Base-by-base conservation (phyloP, 2,329 filamentous ascomycete genomes). In the Chalaropsis thielavioides region DNA sequence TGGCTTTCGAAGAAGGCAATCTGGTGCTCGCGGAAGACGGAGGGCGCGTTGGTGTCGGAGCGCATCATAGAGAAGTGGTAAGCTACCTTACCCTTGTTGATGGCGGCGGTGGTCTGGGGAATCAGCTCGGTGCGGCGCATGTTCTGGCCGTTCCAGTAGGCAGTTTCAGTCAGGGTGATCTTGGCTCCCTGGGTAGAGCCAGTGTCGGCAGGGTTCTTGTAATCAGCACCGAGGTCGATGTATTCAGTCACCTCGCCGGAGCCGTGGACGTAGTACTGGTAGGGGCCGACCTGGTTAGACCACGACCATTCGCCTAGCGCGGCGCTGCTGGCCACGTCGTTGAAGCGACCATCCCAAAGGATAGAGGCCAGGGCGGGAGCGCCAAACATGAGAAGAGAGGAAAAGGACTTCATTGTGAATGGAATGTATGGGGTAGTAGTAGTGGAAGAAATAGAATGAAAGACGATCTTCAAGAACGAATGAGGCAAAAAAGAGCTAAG, bases 231-330 rank as follows among this genome's bases (percentile, higher is more conserved):
- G 1, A 88, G 77, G 69, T 83, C 83, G 69, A 88, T 79, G 73
- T 89, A 88, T 70, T 81, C 75, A 24, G 77, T 78, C 8, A 83
- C 78, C 0, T 75, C 62, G 8, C 78, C 80, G 4, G 76, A 75
- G 43, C 87, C 87, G 75, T 90, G 87, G 72, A 89, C 89, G 76
- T 89, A 89, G 78, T 87, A 89, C 73, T 89, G 86, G 75, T 87
- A 90, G 0, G 83, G 80, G 0, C 84, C 84, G 70, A 87, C 82
- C 74, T 86, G 81, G 73, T 83, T 87, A n/a, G 78, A 78, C 81
- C 82, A 89, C 3, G 81, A 84, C 85, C 85, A 87, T 49, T 79
- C 79, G 70, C 78, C 76, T 38, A 87, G 77, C 72, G 86, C 83
- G 1, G 76, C 70, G 51, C 78, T 78, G 8, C 79, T 76, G 17